Conservation (phyloP, 805 yeast species). For the Kodamaea laetipori region DNA sequence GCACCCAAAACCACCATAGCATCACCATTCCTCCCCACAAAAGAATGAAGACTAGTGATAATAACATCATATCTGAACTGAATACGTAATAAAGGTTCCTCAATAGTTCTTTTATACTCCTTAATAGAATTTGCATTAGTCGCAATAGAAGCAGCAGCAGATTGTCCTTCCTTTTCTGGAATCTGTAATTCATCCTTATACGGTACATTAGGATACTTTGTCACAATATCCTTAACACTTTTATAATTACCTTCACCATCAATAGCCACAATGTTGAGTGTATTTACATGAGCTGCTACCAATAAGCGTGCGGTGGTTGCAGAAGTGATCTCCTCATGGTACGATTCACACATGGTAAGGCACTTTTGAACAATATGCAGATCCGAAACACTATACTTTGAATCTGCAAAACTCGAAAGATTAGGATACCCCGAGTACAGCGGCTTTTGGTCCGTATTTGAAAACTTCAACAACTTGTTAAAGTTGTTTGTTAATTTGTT, state of each 20-base stretch:
- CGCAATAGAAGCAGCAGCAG: slow-evolving; percentile 5
- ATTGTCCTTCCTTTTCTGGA: slow-evolving; percentile 10
- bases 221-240: slow-evolving; percentile 20
- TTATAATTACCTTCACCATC: slow-evolving; percentile 27
- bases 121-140: slow-evolving; percentile 3
- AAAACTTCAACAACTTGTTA: slow-evolving; percentile 27
- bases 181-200: slow-evolving; percentile 19
- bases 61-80: slow-evolving; percentile 37
- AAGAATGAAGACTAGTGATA: slow-evolving; percentile 42
- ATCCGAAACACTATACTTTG: slow-evolving; percentile 19
- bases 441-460: slow-evolving; percentile 9
- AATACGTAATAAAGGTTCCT: slow-evolving; percentile 47
- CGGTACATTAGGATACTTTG: slow-evolving; percentile 8
- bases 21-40: slow-evolving; percentile 27
- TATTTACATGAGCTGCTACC: slow-evolving; percentile 51
- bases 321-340: slow-evolving; percentile 30
- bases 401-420: slow-evolving; percentile 13
- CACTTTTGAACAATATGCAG: slow-evolving; percentile 14
- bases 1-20: slow-evolving; percentile 63
- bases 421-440: slow-evolving; percentile 7
- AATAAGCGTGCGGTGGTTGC: slow-evolving; percentile 37
- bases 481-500: slow-evolving; percentile 36
- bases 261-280: slow-evolving; percentile 48
- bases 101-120: slow-evolving; percentile 38
- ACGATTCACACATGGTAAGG: slow-evolving; percentile 6